Conservation (phyloP, 2,329 filamentous ascomycete genomes). For the Chaetomiaceae sp. region DNA sequence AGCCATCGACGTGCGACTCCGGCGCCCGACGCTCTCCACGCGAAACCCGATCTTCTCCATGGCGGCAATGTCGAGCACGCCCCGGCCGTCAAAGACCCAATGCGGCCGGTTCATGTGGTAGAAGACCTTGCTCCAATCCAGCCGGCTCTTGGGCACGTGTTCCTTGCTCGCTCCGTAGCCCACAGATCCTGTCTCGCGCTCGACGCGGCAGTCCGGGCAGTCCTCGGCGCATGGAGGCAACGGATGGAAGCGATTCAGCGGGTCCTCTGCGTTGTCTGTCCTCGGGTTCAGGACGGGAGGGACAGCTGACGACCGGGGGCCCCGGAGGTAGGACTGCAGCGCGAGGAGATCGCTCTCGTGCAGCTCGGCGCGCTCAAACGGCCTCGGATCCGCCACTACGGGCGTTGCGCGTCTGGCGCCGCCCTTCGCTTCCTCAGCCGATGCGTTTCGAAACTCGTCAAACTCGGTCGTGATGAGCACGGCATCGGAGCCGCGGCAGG, state of each 20-base stretch:
- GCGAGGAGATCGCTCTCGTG: background rate
- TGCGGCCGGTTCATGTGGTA: conserved; percentile 1
- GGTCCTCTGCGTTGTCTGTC: background rate
- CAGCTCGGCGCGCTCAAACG: background rate
- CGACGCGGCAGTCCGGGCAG: background rate
- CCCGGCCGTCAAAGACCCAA: conserved; percentile 2
- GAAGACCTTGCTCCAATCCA: conserved; percentile 3
- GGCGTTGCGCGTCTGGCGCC: too few relatives aligned
- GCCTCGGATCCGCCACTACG: background rate
- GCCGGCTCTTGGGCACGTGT: background rate
- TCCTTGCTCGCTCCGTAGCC: background rate
- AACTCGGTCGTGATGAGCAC: conserved; percentile 10
- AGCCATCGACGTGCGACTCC: background rate
- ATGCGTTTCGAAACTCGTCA: conserved; percentile 3
- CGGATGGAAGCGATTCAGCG: background rate
- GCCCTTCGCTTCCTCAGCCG: background rate
- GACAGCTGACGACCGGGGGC: background rate
- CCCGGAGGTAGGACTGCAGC: background rate
- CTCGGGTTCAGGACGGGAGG: background rate
- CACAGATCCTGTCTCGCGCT: background rate
- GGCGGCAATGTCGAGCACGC: background rate
- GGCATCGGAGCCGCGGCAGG: background rate
- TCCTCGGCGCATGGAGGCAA: background rate
- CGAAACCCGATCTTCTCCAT: conserved; percentile 8
- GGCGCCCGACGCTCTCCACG: conserved; percentile 4